These are phyloP conservation scores for Carex arenaria DNA, from an alignment of 202 grass and related monocot species.

Conservation along the genomic window DNA sequence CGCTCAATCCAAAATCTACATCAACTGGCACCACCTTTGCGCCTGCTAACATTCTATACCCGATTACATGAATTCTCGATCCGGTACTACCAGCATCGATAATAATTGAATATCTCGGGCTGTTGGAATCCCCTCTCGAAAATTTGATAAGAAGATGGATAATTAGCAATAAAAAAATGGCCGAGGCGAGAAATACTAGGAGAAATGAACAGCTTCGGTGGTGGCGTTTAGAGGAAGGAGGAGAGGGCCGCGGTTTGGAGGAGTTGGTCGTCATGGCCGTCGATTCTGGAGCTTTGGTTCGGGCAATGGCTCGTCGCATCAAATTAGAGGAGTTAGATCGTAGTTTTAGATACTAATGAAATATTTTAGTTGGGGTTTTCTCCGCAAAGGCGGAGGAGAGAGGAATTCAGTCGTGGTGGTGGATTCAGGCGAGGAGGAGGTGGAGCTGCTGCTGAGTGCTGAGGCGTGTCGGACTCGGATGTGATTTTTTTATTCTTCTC, in stretches of 20 bases:
- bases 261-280: conserved; percentile 32
- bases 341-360: background rate
- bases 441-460: background rate
- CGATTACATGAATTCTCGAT: conserved; percentile 68
- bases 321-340: conserved; percentile 9
- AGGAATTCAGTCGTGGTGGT: background rate
- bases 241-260: conserved; percentile 19
- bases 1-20: conserved; percentile 50
- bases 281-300: conserved; percentile 28
- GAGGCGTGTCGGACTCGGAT: background rate
- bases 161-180: background rate
- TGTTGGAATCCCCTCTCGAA: background rate
- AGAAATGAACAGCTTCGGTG: background rate
- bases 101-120: conserved; percentile 41
- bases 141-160: conserved; percentile 19
- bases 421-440: background rate
- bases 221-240: conserved; percentile 17
- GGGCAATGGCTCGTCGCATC: conserved; percentile 41
- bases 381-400: background rate
- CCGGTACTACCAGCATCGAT: conserved; percentile 86
- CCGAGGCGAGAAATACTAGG: background rate
- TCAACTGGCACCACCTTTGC: background rate
- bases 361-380: background rate
- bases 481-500: background rate
- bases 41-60: conserved; percentile 20